Evolutionary conservation across 768 basidiomycete genomes (phyloP).

Genomic region (Kwoniella mangroviensis): DNA sequence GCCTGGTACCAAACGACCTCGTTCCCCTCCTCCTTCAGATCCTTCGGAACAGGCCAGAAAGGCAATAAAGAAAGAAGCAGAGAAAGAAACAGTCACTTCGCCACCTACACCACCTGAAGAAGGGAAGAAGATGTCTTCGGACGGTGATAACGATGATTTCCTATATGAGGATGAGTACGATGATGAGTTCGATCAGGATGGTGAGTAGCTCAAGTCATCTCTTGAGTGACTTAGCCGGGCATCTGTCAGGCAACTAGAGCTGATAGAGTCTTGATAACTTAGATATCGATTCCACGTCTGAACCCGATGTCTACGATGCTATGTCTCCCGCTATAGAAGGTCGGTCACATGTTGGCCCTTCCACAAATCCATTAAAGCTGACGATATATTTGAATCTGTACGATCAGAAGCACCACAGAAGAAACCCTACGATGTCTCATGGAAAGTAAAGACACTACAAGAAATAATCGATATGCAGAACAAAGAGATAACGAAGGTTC

Average conservation of each 20-base stretch:
- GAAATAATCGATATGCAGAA: conserved; percentile 80
- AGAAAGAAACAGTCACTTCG: conserved; percentile 1
- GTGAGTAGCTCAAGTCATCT: too few species aligned
- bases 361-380: neutral
- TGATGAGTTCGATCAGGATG: conserved; percentile 33
- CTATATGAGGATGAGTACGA: conserved; percentile 43
- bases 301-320: conserved; percentile 50
- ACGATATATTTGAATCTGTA: neutral
- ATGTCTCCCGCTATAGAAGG: conserved; percentile 51
- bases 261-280: neutral
- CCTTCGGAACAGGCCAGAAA: neutral
- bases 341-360: conserved; percentile 25
- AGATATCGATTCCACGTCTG: conserved; percentile 45
- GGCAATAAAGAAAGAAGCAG: neutral
- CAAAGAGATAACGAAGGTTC: conserved; percentile 80
- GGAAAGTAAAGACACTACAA: conserved; percentile 71
- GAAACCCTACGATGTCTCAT: conserved; percentile 77
- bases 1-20: neutral
- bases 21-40: conserved; percentile 7
- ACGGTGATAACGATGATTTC: conserved; percentile 41
- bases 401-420: conserved; percentile 44
- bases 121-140: conserved; percentile 49
- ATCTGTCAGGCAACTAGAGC: too few species aligned
- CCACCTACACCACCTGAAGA: conserved; percentile 29
- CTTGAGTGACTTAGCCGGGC: too few species aligned